Evolutionary conservation across 805 yeast genomes (phyloP).

Genomic region (Wickerhamiella slavikovae): DNA sequence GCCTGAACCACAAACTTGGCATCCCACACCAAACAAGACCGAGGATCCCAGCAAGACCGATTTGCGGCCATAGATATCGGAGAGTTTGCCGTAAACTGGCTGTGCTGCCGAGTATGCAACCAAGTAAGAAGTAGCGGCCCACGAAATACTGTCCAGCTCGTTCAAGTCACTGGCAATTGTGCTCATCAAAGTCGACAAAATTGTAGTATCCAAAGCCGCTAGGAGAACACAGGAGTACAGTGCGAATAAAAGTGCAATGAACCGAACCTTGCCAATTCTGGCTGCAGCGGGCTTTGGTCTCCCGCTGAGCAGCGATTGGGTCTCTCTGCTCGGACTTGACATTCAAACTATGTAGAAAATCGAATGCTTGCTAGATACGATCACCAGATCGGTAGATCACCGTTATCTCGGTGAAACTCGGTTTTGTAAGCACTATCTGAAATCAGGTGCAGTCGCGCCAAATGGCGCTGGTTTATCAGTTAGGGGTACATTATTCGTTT

Average conservation of each 20-base stretch:
- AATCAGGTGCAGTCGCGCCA: no score
- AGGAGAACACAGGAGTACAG: conserved; percentile 22
- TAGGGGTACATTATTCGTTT: no score
- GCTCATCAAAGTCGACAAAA: conserved; percentile 36
- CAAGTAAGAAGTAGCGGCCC: conserved; percentile 58
- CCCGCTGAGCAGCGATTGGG: no score
- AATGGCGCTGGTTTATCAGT: no score
- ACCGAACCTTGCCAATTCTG: no score
- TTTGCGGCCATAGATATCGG: conserved; percentile 32
- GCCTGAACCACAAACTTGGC: conserved; percentile 32
- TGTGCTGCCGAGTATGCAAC: conserved; percentile 55
- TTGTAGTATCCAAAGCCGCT: conserved; percentile 37
- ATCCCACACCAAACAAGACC: conserved; percentile 25
- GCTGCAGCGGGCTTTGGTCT: no score
- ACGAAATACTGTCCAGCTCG: conserved; percentile 29
- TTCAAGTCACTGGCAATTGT: conserved; percentile 39
- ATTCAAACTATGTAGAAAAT: no score
- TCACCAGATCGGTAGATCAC: no score
- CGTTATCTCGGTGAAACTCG: no score
- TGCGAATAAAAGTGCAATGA: conserved; percentile 6
- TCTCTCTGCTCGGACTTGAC: no score
- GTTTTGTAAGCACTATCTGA: no score
- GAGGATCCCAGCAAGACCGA: conserved; percentile 23
- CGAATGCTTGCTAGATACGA: no score
- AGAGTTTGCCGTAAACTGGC: conserved; percentile 49